Conservation (phyloP, 2,329 filamentous ascomycete species). For the Neonectria faginata region DNA sequence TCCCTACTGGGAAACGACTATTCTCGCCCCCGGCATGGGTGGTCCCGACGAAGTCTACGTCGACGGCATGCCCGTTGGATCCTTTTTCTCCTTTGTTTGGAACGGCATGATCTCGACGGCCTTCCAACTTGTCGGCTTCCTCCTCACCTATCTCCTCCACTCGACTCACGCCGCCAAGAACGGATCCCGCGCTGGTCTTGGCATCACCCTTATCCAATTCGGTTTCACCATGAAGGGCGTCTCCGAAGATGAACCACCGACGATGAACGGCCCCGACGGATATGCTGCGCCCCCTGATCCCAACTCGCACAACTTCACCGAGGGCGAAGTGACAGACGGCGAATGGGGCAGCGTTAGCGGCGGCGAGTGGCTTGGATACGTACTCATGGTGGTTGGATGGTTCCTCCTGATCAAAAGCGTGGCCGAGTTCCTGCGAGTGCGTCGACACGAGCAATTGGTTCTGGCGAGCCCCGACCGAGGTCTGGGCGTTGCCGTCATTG, state of each 20-base stretch:
- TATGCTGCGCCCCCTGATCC: constrained; percentile 84
- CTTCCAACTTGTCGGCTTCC: constrained; percentile 96
- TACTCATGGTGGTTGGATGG: constrained; percentile 97
- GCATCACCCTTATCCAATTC: constrained; percentile 95
- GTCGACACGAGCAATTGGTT: constrained; percentile 92
- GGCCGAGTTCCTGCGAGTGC: constrained; percentile 87
- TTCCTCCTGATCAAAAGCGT: constrained; percentile 96
- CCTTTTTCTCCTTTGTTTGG: constrained; percentile 88
- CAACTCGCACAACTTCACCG: constrained; percentile 90
- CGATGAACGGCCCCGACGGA: constrained; percentile 64
- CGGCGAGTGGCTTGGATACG: constrained; percentile 90
- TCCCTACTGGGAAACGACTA: constrained; percentile 99
- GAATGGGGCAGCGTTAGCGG: constrained; percentile 69
- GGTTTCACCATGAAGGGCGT: constrained; percentile 92
- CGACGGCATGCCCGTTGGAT: constrained; percentile 92
- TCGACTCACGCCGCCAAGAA: constrained; percentile 99
- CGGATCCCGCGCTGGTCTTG: constrained; percentile 91
- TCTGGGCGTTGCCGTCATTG: constrained; percentile 85
- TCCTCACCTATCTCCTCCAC: constrained; percentile 97
- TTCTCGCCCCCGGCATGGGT: constrained; percentile 89
- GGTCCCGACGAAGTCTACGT: constrained; percentile 97
- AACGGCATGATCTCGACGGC: constrained; percentile 98
- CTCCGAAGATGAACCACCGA: constrained; percentile 56
- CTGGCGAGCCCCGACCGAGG: constrained; percentile 93
- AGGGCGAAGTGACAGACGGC: constrained; percentile 70